A percentile compares a stretch with the other conserved stretches of the same genome.
These are phyloP conservation scores for Calonectria multiphialidica DNA, from an alignment of 2,329 filamentous ascomycete genomes.

Conservation along the genomic window DNA sequence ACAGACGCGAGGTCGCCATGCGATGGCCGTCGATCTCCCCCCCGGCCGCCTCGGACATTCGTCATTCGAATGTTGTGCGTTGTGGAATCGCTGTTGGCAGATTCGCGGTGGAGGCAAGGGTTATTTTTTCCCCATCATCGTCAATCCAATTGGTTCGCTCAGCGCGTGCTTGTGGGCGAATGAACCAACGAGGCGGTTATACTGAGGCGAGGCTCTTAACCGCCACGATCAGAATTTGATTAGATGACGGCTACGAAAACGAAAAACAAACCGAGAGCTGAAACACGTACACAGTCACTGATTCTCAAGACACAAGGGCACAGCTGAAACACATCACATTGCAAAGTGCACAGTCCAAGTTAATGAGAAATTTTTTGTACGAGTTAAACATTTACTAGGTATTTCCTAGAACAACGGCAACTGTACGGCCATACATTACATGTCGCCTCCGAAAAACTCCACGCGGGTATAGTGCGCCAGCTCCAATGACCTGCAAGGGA, in stretches of 20 bases:
- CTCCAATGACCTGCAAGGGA: constrained; percentile 41
- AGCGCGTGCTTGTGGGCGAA: not conserved
- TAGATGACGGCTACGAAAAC: not conserved
- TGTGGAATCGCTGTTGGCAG: not conserved
- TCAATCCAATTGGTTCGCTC: not conserved
- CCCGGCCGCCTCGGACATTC: not conserved
- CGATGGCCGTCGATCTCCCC: not conserved
- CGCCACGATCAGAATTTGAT: not conserved
- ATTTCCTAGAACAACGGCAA: constrained; percentile 30
- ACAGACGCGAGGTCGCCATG: not conserved
- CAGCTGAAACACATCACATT: not conserved
- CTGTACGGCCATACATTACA: constrained; percentile 27
- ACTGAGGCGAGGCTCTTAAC: not conserved
- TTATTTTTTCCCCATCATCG: not conserved
- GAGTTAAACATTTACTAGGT: constrained; percentile 34
- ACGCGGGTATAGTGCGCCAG: constrained; percentile 40
- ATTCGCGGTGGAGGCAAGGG: not conserved
- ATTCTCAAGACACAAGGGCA: not conserved
- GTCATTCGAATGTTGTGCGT: not conserved
- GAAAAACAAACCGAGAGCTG: not conserved
- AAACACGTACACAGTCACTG: not conserved
- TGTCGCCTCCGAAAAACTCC: constrained; percentile 41
- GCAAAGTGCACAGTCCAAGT: not conserved
- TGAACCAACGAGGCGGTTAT: not conserved
- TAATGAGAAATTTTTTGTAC: constrained; percentile 11